A percentile compares a stretch with the other conserved stretches of the same genome.
Evolutionary conservation across 1,139 yeast genomes (phyloP).

Genomic region (Groenewaldozyma auringiensis): DNA sequence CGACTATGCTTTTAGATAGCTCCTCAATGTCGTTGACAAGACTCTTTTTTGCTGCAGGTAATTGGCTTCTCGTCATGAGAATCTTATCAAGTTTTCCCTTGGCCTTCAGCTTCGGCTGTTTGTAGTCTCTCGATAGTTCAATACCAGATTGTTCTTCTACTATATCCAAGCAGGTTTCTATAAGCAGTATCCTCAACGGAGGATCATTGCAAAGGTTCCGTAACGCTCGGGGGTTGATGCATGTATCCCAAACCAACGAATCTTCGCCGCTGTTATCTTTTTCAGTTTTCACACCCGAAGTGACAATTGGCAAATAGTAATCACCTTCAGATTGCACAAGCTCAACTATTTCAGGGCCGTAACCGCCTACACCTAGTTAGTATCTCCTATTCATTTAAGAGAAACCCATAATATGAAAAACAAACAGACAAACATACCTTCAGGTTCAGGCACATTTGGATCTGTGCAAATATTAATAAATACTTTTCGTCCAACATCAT

Average conservation of each 20-base stretch:
- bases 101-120: constrained; percentile 26
- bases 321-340: constrained; percentile 60
- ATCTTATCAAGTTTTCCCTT: constrained; percentile 26
- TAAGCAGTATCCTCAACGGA: constrained; percentile 55
- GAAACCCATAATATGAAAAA: not conserved
- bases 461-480: constrained; percentile 73
- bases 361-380: constrained; percentile 12
- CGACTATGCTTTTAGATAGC: constrained; percentile 11
- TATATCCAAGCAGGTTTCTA: constrained; percentile 37
- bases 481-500: constrained; percentile 47
- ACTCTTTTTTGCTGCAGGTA: constrained; percentile 4
- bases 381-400: not conserved
- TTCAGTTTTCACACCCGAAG: constrained; percentile 47
- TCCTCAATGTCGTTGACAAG: constrained; percentile 7
- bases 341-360: constrained; percentile 47
- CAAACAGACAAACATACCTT: constrained; percentile 18
- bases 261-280: constrained; percentile 62
- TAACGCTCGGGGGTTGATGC: constrained; percentile 29
- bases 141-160: constrained; percentile 25
- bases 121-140: constrained; percentile 20
- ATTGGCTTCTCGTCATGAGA: constrained; percentile 9
- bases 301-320: constrained; percentile 80
- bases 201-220: constrained; percentile 44
- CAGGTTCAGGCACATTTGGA: constrained; percentile 52
- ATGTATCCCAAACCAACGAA: constrained; percentile 68